phyloP scores from a whole-genome alignment of 192 early-diverging fungal species.

The Glomus cerebriforme region DNA sequence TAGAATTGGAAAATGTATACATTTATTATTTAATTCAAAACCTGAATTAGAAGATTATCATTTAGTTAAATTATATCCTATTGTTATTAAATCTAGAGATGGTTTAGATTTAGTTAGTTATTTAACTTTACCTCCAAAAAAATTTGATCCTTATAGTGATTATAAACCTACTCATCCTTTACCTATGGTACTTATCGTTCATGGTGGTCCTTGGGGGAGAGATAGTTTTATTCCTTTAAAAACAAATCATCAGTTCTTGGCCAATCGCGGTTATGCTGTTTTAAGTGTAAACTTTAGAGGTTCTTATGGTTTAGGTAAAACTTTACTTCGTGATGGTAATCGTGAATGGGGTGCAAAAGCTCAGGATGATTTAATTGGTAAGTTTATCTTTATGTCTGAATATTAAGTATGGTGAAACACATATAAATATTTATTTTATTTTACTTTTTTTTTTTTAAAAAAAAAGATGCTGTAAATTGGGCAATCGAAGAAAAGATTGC shows the following conservation, averaged over 20 bases:
- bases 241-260: slow-evolving; percentile 33
- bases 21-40: background rate
- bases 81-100: slow-evolving; percentile 43
- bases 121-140: slow-evolving; percentile 34
- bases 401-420: too few relatives aligned
- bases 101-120: slow-evolving; percentile 36
- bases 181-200: slow-evolving; percentile 39
- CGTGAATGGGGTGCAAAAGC: slow-evolving; percentile 41
- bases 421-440: too few relatives aligned
- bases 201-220: slow-evolving; percentile 44
- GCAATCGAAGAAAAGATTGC: slow-evolving; percentile 38
- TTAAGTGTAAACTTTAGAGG: slow-evolving; percentile 42
- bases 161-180: slow-evolving; percentile 26
- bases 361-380: slow-evolving; percentile 44
- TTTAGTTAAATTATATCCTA: slow-evolving; percentile 35
- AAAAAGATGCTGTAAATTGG: slow-evolving; percentile 39
- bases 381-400: background rate
- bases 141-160: slow-evolving; percentile 29
- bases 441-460: background rate
- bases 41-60: slow-evolving; percentile 23
- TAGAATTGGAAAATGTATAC: background rate
- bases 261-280: slow-evolving; percentile 47
- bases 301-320: slow-evolving; percentile 41
- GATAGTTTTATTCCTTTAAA: slow-evolving; percentile 27
- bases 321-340: slow-evolving; percentile 32